phyloP scores from a whole-genome alignment of 768 basidiomycete species.

The Lactarius akahatsu region DNA sequence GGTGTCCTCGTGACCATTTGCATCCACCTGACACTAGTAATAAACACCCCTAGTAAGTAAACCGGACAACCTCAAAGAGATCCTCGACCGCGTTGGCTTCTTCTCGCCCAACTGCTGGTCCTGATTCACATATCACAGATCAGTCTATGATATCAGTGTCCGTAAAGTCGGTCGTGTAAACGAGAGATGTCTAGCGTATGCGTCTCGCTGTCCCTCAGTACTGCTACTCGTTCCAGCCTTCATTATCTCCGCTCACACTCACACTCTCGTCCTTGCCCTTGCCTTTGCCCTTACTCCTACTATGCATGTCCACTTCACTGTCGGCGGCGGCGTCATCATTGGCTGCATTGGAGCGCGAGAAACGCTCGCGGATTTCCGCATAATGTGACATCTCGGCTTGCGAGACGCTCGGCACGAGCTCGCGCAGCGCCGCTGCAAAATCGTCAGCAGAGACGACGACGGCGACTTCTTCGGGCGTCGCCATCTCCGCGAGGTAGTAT shows the following conservation, averaged over 20 bases:
- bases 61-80: slow-evolving; percentile 45
- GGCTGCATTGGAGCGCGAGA: slow-evolving; percentile 46
- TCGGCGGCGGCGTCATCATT: slow-evolving; percentile 18
- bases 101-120: no score
- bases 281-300: neutral
- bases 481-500: slow-evolving; percentile 86
- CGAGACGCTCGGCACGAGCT: slow-evolving; percentile 80
- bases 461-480: slow-evolving; percentile 61
- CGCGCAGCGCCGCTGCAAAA: slow-evolving; percentile 69
- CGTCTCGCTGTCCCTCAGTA: no score
- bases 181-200: neutral
- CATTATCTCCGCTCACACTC: neutral
- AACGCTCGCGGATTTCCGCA: slow-evolving; percentile 62
- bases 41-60: no score
- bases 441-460: slow-evolving; percentile 76
- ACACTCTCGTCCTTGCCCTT: slow-evolving; percentile 2
- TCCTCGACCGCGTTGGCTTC: slow-evolving; percentile 58
- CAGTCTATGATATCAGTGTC: slow-evolving; percentile 11
- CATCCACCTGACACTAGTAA: no score
- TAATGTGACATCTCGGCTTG: slow-evolving; percentile 86
- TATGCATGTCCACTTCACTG: slow-evolving; percentile 35
- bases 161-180: slow-evolving; percentile 1
- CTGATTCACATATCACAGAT: neutral
- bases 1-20: no score
- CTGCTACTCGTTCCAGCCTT: neutral